Percentiles rank a stretch among this genome's conserved stretches.
These are phyloP conservation scores for Coemansia sp. DNA, from an alignment of 192 early-diverging fungal species.

Conservation along the genomic window DNA sequence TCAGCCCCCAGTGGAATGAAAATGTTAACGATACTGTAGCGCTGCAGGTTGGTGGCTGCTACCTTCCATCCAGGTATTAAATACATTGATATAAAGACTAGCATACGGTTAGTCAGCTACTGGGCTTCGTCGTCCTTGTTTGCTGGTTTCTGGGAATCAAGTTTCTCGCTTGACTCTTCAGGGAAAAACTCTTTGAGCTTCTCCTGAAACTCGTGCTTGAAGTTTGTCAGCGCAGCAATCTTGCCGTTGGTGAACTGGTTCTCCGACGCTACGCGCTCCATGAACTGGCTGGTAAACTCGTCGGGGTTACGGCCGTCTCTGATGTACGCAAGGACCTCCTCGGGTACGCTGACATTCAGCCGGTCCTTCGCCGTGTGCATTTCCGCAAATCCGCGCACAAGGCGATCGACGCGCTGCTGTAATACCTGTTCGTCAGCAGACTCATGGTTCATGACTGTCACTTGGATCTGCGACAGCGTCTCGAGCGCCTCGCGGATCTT, in stretches of 20 bases:
- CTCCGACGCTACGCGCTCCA: conserved; percentile 50
- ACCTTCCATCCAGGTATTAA: no score
- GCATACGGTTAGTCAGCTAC: neutral
- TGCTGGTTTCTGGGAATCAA: conserved; percentile 12
- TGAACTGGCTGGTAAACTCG: conserved; percentile 54
- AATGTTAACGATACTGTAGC: no score
- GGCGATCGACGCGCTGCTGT: conserved; percentile 43
- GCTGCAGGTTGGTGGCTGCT: no score
- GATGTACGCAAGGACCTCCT: conserved; percentile 40
- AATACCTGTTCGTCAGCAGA: conserved; percentile 40
- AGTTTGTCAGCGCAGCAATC: conserved; percentile 48
- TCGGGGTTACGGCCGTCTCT: conserved; percentile 49
- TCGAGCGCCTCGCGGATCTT: conserved; percentile 44
- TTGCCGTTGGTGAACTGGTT: conserved; percentile 56
- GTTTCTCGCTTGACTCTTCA: conserved; percentile 27
- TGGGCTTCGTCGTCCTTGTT: neutral
- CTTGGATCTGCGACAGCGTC: conserved; percentile 46
- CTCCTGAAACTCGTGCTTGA: conserved; percentile 46
- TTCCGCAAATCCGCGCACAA: conserved; percentile 34
- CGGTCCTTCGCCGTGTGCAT: conserved; percentile 36
- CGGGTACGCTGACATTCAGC: conserved; percentile 42
- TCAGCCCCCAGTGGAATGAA: no score
- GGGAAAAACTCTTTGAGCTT: conserved; percentile 48
- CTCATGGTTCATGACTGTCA: conserved; percentile 47
- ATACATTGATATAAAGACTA: neutral